phyloP scores from a whole-genome alignment of 148 eudicot genomes.

The Beta vulgaris region DNA sequence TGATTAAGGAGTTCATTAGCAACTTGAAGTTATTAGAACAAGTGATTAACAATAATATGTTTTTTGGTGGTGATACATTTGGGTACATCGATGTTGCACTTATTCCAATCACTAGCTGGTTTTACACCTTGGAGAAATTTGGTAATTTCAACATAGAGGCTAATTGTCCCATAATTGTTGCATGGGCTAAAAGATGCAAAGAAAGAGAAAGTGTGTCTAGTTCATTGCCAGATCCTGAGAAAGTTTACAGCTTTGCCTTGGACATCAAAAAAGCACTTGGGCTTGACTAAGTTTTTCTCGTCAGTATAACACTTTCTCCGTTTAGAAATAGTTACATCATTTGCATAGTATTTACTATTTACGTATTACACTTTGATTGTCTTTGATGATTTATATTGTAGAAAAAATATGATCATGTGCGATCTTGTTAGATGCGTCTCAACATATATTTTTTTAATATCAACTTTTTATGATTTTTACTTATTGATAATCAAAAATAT shows the following conservation, averaged over 20 bases:
- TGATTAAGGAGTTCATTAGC: slow-evolving; percentile 13
- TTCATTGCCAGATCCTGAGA: background rate
- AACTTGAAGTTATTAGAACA: slow-evolving; percentile 9
- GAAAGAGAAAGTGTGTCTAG: slow-evolving; percentile 17
- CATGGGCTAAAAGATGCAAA: slow-evolving; percentile 21
- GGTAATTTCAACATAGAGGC: slow-evolving; percentile 15
- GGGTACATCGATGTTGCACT: slow-evolving; percentile 21
- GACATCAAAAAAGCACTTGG: background rate
- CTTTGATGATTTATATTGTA: too few species aligned
- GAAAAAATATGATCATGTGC: too few species aligned
- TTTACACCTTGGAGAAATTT: slow-evolving; percentile 17
- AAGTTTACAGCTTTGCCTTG: slow-evolving; percentile 1
- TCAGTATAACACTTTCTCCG: too few species aligned
- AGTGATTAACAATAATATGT: slow-evolving; percentile 2
- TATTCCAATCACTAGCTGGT: slow-evolving; percentile 16
- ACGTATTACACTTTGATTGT: too few species aligned
- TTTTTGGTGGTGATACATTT: slow-evolving; percentile 25
- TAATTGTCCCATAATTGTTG: slow-evolving; percentile 12
- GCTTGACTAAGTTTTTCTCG: background rate
- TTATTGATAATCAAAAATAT: too few species aligned
- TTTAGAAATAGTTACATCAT: too few species aligned
- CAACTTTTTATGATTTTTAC: too few species aligned
- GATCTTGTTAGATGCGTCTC: too few species aligned
- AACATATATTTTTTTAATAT: too few species aligned
- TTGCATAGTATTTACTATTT: too few species aligned